phyloP scores from a whole-genome alignment of 805 yeast genomes.

The Starmera dryadoides region DNA sequence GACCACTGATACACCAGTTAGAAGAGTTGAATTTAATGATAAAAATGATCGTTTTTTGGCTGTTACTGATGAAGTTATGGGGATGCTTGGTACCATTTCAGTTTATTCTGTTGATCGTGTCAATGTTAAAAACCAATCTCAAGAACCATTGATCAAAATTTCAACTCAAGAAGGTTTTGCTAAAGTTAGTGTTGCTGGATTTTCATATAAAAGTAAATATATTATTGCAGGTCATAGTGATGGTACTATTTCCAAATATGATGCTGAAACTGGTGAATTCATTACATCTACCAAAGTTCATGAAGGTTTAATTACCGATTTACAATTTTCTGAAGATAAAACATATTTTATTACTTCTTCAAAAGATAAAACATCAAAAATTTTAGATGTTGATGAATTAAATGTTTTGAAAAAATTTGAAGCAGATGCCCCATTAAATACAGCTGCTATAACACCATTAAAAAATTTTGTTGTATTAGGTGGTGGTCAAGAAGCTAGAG shows the following conservation, averaged over 20 bases:
- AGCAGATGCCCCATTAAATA: constrained; percentile 91
- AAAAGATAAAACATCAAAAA: constrained; percentile 78
- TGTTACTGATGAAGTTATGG: constrained; percentile 90
- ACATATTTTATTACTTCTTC: constrained; percentile 90
- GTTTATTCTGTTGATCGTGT: constrained; percentile 56
- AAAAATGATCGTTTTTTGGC: constrained; percentile 62
- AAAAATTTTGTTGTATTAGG: constrained; percentile 91
- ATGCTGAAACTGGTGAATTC: constrained; percentile 67
- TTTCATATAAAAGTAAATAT: constrained; percentile 69
- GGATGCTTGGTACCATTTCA: constrained; percentile 68
- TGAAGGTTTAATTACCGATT: constrained; percentile 74
- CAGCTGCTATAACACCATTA: constrained; percentile 89
- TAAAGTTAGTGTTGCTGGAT: constrained; percentile 77
- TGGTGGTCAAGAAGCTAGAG: constrained; percentile 99
- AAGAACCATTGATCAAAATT: constrained; percentile 54
- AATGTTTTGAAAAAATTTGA: constrained; percentile 64
- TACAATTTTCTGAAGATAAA: constrained; percentile 82
- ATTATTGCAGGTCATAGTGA: constrained; percentile 85
- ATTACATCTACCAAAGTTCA: constrained; percentile 57
- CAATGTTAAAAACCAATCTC: constrained; percentile 36
- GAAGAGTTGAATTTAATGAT: constrained; percentile 82
- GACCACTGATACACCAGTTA: constrained; percentile 77
- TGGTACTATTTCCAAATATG: constrained; percentile 77
- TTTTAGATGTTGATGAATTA: constrained; percentile 73
- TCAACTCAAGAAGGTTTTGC: constrained; percentile 51